Percentiles rank a stretch among this genome's conserved stretches.
phyloP scores from a whole-genome alignment of 2,329 filamentous ascomycete species.

The Fusarium compactum region DNA sequence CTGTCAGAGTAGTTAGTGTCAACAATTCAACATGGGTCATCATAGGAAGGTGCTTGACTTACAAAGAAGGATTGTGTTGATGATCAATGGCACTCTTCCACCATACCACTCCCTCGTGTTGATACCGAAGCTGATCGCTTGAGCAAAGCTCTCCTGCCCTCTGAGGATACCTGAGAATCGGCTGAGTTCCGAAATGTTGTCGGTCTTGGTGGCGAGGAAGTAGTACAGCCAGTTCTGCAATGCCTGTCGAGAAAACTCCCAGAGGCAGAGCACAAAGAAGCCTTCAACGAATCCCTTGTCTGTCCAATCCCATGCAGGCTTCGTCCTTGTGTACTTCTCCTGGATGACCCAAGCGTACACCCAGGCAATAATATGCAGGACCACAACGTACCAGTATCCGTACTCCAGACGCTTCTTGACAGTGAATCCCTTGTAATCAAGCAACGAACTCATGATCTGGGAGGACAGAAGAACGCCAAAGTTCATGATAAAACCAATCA shows the following conservation, averaged over 20 bases:
- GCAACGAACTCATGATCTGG: constrained; percentile 13
- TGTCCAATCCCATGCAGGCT: constrained; percentile 56
- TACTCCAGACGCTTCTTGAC: constrained; percentile 53
- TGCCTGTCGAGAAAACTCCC: constrained; percentile 64
- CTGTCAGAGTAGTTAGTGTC: not conserved
- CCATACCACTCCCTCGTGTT: constrained; percentile 55
- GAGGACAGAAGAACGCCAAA: constrained; percentile 14
- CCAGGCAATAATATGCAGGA: constrained; percentile 62
- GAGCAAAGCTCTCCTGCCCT: constrained; percentile 57
- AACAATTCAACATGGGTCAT: not conserved
- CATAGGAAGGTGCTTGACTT: constrained; percentile 12
- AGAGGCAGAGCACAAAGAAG: constrained; percentile 62
- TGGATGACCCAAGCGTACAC: constrained; percentile 66
- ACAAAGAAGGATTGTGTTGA: constrained; percentile 56
- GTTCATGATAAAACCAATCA: constrained; percentile 13
- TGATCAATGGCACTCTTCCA: constrained; percentile 54
- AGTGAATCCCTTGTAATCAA: constrained; percentile 13
- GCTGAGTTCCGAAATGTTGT: constrained; percentile 66
- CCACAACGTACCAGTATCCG: constrained; percentile 60
- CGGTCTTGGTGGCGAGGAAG: constrained; percentile 65
- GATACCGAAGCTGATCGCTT: constrained; percentile 55
- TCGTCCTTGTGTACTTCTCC: constrained; percentile 60
- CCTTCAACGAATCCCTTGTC: constrained; percentile 59
- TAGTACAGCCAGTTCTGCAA: constrained; percentile 70
- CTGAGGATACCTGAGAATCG: constrained; percentile 56